phyloP scores from a whole-genome alignment of 768 basidiomycete genomes.

The Russula griseocarnosa region DNA sequence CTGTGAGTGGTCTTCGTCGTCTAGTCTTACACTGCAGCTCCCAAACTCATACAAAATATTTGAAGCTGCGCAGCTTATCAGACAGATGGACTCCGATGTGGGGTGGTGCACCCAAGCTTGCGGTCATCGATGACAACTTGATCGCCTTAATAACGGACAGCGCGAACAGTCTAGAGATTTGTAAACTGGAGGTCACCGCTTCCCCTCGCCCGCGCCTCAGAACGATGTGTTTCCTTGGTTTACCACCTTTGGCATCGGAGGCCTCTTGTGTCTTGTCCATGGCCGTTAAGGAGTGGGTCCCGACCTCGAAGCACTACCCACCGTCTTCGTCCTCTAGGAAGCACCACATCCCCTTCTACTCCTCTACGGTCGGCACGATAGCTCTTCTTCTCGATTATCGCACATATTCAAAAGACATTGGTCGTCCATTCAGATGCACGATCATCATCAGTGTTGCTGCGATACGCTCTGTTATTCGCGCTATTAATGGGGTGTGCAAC shows the following conservation, averaged over 20 bases:
- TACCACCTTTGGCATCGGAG: neutral
- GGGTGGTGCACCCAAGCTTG: neutral
- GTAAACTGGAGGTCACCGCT: neutral
- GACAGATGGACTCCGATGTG: neutral
- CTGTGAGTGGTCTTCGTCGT: neutral
- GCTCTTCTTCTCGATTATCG: conserved; percentile 1
- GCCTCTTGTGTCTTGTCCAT: neutral
- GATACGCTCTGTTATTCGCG: neutral
- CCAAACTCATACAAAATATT: neutral
- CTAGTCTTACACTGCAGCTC: neutral
- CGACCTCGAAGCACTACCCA: neutral
- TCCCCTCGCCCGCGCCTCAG: neutral
- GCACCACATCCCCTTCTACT: conserved; percentile 4
- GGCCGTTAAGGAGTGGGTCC: conserved; percentile 6
- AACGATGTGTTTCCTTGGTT: conserved; percentile 3
- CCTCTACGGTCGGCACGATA: conserved; percentile 2
- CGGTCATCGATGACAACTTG: neutral
- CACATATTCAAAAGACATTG: neutral
- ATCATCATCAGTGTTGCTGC: neutral
- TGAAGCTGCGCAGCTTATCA: neutral
- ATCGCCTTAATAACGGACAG: neutral
- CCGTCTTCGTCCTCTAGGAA: neutral
- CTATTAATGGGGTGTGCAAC: neutral
- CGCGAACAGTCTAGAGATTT: conserved; percentile 4
- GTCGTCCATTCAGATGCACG: neutral